phyloP scores from a whole-genome alignment of 2,329 filamentous ascomycete species.

The Chaetomiaceae sp. region DNA sequence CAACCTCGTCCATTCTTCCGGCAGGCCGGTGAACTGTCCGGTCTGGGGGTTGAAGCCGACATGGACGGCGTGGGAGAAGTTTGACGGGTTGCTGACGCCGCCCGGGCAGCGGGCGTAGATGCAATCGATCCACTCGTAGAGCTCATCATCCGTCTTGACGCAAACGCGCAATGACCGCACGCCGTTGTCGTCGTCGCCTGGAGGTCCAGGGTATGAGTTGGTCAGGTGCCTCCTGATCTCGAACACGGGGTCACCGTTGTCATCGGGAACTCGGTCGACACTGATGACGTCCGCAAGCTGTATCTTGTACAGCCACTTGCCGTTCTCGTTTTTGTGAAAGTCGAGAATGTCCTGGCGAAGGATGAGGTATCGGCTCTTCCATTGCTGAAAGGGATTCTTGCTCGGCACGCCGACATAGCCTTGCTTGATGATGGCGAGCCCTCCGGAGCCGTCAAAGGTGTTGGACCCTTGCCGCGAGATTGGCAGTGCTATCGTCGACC shows the following conservation, averaged over 20 bases:
- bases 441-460: constrained; percentile 54
- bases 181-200: constrained; percentile 71
- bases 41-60: constrained; percentile 95
- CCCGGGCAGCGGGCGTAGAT: constrained; percentile 95
- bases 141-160: constrained; percentile 90
- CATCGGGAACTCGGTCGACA: constrained; percentile 68
- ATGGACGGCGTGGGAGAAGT: constrained; percentile 95
- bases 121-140: constrained; percentile 98
- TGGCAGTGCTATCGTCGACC: constrained; percentile 67
- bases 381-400: constrained; percentile 72
- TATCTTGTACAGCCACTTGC: constrained; percentile 82
- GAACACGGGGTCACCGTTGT: constrained; percentile 86
- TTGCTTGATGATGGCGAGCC: constrained; percentile 70
- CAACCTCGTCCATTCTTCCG: constrained; percentile 94
- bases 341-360: constrained; percentile 89
- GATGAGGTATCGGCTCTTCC: constrained; percentile 89
- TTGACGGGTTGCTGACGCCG: constrained; percentile 95
- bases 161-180: constrained; percentile 83
- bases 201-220: constrained; percentile 57
- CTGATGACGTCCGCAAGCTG: constrained; percentile 81
- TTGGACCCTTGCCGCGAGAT: constrained; percentile 56
- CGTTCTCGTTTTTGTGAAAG: constrained; percentile 86
- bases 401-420: constrained; percentile 47
- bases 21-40: constrained; percentile 89
- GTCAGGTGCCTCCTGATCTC: constrained; percentile 78